Conservation (phyloP, 2,329 filamentous ascomycete genomes). For the Whalleya microplaca region DNA sequence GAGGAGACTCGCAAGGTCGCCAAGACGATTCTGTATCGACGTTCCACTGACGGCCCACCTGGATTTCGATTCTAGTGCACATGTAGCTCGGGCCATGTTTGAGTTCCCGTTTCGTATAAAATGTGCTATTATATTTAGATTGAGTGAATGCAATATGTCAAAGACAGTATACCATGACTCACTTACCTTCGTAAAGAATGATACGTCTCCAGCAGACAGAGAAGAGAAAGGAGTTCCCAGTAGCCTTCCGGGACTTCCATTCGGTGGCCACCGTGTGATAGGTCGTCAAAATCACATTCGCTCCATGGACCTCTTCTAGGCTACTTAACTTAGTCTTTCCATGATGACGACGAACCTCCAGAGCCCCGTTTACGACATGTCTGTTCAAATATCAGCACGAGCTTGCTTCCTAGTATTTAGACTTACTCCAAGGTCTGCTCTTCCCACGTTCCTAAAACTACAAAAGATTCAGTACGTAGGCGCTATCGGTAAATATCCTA, state of each 20-base stretch:
- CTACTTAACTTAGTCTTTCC: conserved; percentile 30
- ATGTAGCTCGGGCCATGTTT: conserved; percentile 42
- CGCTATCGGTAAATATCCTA: conserved; percentile 1
- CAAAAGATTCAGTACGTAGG: too few relatives aligned
- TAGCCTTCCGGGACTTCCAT: conserved; percentile 30
- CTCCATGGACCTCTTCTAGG: conserved; percentile 13
- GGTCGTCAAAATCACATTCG: conserved; percentile 44
- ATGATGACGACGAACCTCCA: conserved; percentile 38
- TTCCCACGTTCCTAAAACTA: conserved; percentile 46
- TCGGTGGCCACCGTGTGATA: conserved; percentile 47
- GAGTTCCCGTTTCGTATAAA: conserved; percentile 43
- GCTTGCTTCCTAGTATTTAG: not conserved
- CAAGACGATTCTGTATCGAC: conserved; percentile 50
- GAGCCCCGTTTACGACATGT: conserved; percentile 29
- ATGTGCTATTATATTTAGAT: conserved; percentile 47
- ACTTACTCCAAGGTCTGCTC: conserved; percentile 37
- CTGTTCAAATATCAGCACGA: conserved; percentile 14
- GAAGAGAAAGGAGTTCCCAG: conserved; percentile 35
- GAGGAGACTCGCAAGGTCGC: conserved; percentile 47
- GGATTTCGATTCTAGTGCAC: conserved; percentile 38
- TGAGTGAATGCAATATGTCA: not conserved
- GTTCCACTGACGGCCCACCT: conserved; percentile 55
- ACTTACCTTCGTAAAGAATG: conserved; percentile 44
- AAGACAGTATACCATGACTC: not conserved
- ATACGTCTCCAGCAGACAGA: conserved; percentile 43